Base-by-base conservation (phyloP, 2,329 filamentous ascomycete genomes). In the Claviceps spartinae region DNA sequence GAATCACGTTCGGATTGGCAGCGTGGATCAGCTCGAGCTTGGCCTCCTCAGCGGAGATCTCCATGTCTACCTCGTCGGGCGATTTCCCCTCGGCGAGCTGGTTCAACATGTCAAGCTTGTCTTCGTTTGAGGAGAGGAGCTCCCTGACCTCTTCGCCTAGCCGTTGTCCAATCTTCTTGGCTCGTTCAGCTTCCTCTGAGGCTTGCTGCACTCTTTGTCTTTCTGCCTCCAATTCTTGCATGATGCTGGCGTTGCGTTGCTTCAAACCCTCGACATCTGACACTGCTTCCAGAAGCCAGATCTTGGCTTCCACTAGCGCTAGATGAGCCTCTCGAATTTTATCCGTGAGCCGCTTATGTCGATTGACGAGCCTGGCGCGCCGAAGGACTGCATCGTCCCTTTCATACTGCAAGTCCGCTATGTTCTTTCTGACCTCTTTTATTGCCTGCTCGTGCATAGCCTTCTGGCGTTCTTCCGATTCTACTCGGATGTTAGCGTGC, bases 11-110 rank as follows among this genome's bases (percentile, higher is more conserved):
- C 3, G 82, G 83, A 59, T 90, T 88, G 40, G 85, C 85, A 41
- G 82, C 84, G 53, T 89, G 83, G 51, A 93, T 85, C 56, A 93
- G 78, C 54, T 89, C 85, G 2, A 97, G 78, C 54, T 85, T 84
- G 24, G 85, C 82, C 55, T 79, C 75, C 63, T 89, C 84, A 0
- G 83, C 82, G 22, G 81, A 75, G 48, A 96, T 86, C 54, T 94
- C 84, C 9, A 78, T 74, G 30, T 86, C 77, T 6, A 96, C 71
- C 2, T 83, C 76, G 47, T 86, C 82, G 0, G 77, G 60, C 1
- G 74, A 77, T 62, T 78, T 78, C 3, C 69, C 71, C 11, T 68
- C 61, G 1, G 72, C 67, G 13, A 81, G 62, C 1, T 67, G 65
- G 1, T 63, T 64, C 48, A 79, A 68, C 16, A 72, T 64, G 0